Evolutionary conservation across 176 grass and related monocot species (phyloP), one percentile per base, ranked within the genome.

Genomic region (Zea mays): DNA sequence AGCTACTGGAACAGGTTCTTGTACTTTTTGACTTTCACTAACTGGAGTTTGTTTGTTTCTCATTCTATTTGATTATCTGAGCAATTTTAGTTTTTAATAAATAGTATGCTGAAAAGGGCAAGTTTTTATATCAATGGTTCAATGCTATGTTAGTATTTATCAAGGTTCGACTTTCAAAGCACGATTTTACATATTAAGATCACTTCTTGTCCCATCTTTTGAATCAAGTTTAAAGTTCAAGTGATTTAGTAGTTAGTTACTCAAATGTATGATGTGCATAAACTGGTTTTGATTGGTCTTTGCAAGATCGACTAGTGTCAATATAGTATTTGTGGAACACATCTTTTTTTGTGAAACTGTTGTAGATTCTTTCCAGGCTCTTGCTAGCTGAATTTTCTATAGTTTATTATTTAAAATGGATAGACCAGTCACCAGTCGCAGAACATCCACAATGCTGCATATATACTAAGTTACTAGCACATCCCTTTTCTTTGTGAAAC

Each of bases 1-100:
- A 97, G 50, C 74, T 97, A 54, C 50, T 97, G 65, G 91, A 97
- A 82, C 94, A 97, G 91, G 94, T 97, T 62, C 7, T 49, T 64
- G 36, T 65, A 44, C 58, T 54, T 72, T n/a, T 46, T 56, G 3
- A 74, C 17, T 74, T 20, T 65, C 19, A n/a, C 27, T 14, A 60
- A 20, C 44, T 48, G 35, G 3, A 36, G 56, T 65, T 69, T 83
- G 13, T 70, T 61, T 70, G 34, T 35, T 82, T 66, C 14, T 5
- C 16, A 57, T 75, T 50, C 14, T 75, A 7, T 2, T 0, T 62
- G 2, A 76, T 16, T 72, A 4, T 2, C 1, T 56, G 1, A 78
- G 38, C 13, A 34, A 39, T 77, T 86, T 50, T 68, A 49, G 3
- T 73, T 60, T 13, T 72, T 37, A 44, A 72, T 67, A 2, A 67